Evolutionary conservation across 305 asterid species (phyloP), one percentile per base, ranked within the genome.

Genomic region (Fraxinus velutina): DNA sequence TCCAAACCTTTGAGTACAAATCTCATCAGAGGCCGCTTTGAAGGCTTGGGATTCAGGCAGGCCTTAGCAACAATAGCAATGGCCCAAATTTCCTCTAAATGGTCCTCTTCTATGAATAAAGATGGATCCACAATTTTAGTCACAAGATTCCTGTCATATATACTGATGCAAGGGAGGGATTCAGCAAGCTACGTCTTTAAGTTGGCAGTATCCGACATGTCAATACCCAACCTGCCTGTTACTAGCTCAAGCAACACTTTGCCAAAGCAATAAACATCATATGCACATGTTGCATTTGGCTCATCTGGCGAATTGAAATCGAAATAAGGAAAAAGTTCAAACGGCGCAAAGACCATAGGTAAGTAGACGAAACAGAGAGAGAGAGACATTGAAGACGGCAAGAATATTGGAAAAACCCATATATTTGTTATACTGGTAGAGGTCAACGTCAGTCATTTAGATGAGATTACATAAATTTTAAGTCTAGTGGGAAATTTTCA

Each of bases 71-170:
- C 93, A 21, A 93, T 89, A 0, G 97, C 97, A 96, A 93, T 91
- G 36, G 97, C 99, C 99, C 97, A 93, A 55, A 92, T 97, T 87
- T 93, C 98, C 89, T 95, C 97, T 2, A 93, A 87, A n/a, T 93
- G 91, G 80, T 95, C 98, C 78, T 92, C 97, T 4, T 92, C 94
- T 60, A 94, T 86, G 70, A 93, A 86, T 76, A 95, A 77, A 1
- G 97, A 91, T 1, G 96, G 97, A 85, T 95, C 98, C 47, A 95
- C 82, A 7, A 95, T 93, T 85, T 86, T 93, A 57, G 97, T 91
- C 76, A 93, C 92, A n/a, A 90, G 92, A 68, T 93, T 98, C 86
- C 92, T 93, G 86, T 93, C 97, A 75, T 91, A 86, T 75, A 92
- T 87, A 73, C 92, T 92, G 50, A 95, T 92, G 90, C 81, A 83